Percentiles rank a stretch among this genome's conserved stretches.
These are phyloP conservation scores for Leccinum subrobustum DNA, from an alignment of 1,284 basidiomycete species.

Conservation along the genomic window DNA sequence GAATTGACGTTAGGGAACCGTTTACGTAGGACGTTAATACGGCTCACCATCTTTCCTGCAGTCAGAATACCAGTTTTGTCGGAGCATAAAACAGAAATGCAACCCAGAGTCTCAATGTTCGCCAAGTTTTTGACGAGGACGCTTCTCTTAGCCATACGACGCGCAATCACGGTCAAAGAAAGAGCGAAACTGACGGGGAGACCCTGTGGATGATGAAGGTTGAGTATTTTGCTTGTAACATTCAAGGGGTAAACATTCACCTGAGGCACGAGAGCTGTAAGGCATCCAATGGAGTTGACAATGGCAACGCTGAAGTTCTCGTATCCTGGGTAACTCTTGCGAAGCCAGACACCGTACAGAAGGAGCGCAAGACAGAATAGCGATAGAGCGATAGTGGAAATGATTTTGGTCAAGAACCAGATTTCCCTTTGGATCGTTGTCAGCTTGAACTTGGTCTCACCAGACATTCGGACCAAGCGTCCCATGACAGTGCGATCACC, in stretches of 20 bases:
- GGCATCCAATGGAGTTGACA: conserved; percentile 46
- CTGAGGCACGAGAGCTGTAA: conserved; percentile 49
- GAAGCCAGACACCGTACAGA: conserved; percentile 45
- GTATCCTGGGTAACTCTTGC: conserved; percentile 36
- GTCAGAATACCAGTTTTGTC: conserved; percentile 54
- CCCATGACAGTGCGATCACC: conserved; percentile 61
- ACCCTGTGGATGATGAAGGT: conserved; percentile 29
- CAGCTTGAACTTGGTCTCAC: conserved; percentile 46
- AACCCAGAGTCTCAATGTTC: conserved; percentile 60
- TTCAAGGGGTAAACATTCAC: conserved; percentile 15
- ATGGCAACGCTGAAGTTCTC: conserved; percentile 40
- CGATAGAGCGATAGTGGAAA: conserved; percentile 39
- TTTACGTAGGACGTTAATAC: background rate
- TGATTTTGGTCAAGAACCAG: conserved; percentile 48
- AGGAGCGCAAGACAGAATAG: conserved; percentile 43
- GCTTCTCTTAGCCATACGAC: conserved; percentile 48
- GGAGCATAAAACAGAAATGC: conserved; percentile 55
- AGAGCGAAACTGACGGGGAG: conserved; percentile 49
- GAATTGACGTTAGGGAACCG: conserved; percentile 1
- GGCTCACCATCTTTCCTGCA: conserved; percentile 37
- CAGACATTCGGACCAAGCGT: conserved; percentile 54
- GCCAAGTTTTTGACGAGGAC: conserved; percentile 59
- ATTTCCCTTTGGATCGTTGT: conserved; percentile 49
- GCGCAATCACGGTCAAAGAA: conserved; percentile 49
- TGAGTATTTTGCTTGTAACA: background rate